phyloP scores from a whole-genome alignment of 1,284 basidiomycete genomes.

The Puccinia sorghi region DNA sequence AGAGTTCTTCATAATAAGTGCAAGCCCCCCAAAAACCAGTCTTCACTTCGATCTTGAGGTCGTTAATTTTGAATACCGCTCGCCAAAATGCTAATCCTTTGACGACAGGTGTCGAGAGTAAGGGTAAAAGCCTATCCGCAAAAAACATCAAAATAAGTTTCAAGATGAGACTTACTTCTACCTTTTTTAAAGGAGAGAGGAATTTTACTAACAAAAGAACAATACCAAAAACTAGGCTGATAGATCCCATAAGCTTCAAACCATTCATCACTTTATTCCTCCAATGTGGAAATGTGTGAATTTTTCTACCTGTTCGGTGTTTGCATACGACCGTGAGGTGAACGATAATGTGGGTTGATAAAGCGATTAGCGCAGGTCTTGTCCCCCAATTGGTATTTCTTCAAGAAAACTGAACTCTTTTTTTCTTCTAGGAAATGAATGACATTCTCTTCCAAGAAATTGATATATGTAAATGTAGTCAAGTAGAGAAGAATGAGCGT shows the following conservation, averaged over 20 bases:
- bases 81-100: slow-evolving; percentile 38
- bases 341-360: neutral
- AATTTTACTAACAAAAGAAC: slow-evolving; percentile 6
- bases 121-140: slow-evolving; percentile 24
- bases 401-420: neutral
- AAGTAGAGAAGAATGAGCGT: neutral
- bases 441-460: neutral
- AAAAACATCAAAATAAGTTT: neutral
- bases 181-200: neutral
- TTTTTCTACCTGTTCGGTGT: neutral
- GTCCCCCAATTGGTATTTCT: neutral
- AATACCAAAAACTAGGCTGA: slow-evolving; percentile 24
- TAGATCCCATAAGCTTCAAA: slow-evolving; percentile 30
- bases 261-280: slow-evolving; percentile 16
- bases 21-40: slow-evolving; percentile 43
- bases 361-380: neutral
- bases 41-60: slow-evolving; percentile 27
- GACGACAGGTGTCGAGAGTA: slow-evolving; percentile 39
- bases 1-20: slow-evolving; percentile 21
- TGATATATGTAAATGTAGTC: neutral
- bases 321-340: slow-evolving; percentile 5
- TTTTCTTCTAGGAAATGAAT: slow-evolving; percentile 7
- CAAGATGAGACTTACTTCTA: too few relatives aligned
- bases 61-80: slow-evolving; percentile 34
- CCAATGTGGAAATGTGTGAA: neutral